These are phyloP conservation scores for Simmondsia chinensis DNA, from an alignment of 148 eudicot genomes.

Conservation along the genomic window DNA sequence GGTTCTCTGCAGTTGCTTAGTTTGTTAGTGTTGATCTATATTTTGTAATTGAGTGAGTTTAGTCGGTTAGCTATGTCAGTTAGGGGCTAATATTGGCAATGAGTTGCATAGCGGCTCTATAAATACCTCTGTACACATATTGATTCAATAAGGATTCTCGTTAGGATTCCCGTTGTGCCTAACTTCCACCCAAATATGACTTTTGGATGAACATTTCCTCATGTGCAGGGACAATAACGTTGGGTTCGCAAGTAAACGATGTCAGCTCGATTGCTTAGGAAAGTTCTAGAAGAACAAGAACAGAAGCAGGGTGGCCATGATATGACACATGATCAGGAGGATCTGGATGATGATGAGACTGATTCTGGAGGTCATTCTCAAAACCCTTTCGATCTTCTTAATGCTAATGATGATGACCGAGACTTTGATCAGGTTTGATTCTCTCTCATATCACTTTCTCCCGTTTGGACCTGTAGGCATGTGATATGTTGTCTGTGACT, in stretches of 20 bases:
- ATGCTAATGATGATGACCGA: slow-evolving; percentile 19
- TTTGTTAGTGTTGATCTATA: no score
- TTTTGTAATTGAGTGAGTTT: no score
- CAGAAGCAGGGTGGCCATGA: slow-evolving; percentile 7
- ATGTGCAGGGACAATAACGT: neutral
- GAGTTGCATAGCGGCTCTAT: no score
- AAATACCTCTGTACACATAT: no score
- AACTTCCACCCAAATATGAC: no score
- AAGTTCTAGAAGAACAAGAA: slow-evolving; percentile 37
- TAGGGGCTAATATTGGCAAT: no score
- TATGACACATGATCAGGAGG: slow-evolving; percentile 13
- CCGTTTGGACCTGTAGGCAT: neutral
- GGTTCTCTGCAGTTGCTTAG: no score
- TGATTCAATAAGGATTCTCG: no score
- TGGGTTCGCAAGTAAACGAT: slow-evolving; percentile 12
- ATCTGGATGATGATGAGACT: slow-evolving; percentile 20
- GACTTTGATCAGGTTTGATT: slow-evolving; percentile 25
- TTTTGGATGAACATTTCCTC: no score
- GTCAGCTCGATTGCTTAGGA: slow-evolving; percentile 40
- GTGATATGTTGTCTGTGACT: no score
- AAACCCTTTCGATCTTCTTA: slow-evolving; percentile 37
- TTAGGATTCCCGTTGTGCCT: no score
- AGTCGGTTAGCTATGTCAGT: no score
- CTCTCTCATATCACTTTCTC: neutral
- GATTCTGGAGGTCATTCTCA: slow-evolving; percentile 19